Conservation (phyloP, 2,329 filamentous ascomycete genomes). For the Ustulina deusta region DNA sequence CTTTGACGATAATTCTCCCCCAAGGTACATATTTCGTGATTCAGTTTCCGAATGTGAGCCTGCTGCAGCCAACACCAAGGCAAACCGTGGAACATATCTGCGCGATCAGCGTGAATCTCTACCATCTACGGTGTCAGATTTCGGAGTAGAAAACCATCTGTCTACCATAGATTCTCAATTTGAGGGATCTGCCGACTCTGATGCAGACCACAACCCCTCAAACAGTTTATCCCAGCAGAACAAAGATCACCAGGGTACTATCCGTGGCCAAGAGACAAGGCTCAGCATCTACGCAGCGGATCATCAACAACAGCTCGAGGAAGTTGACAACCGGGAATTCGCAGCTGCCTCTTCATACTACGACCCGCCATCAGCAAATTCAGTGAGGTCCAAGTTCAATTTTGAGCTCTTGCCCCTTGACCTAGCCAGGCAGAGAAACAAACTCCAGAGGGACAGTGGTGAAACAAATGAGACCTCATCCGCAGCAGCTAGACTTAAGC, state of each 20-base stretch:
- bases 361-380: slow-evolving; percentile 27
- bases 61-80: slow-evolving; percentile 35
- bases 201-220: slow-evolving; percentile 13
- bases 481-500: slow-evolving; percentile 32
- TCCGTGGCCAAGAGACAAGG: background rate
- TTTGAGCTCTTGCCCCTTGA: slow-evolving; percentile 48
- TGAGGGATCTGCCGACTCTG: slow-evolving; percentile 11
- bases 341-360: slow-evolving; percentile 30
- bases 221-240: background rate
- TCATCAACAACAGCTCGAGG: slow-evolving; percentile 7
- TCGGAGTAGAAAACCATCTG: slow-evolving; percentile 3
- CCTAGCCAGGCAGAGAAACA: slow-evolving; percentile 44
- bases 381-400: slow-evolving; percentile 43
- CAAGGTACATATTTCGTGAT: slow-evolving; percentile 50
- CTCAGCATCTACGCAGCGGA: slow-evolving; percentile 22
- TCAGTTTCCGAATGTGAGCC: slow-evolving; percentile 45
- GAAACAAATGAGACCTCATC: slow-evolving; percentile 46
- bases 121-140: slow-evolving; percentile 4
- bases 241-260: background rate
- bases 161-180: slow-evolving; percentile 11
- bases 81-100: slow-evolving; percentile 27
- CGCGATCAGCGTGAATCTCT: slow-evolving; percentile 27
- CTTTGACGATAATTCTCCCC: slow-evolving; percentile 37
- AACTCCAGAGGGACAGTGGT: slow-evolving; percentile 44
- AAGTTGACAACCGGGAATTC: slow-evolving; percentile 26